phyloP scores from a whole-genome alignment of 2,329 filamentous ascomycete species.

The Monilinia fructigena region DNA sequence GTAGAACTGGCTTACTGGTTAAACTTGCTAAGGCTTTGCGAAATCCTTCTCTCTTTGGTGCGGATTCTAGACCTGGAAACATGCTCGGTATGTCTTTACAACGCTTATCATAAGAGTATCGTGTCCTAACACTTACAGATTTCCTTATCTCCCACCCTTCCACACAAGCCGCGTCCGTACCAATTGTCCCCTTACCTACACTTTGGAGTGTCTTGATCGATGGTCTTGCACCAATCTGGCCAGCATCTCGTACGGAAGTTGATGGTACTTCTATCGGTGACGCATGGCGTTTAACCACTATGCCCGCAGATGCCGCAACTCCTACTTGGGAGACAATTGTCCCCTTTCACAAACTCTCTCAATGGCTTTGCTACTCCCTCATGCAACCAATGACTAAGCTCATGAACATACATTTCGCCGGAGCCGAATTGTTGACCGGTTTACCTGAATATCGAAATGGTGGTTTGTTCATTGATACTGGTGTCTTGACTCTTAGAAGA shows the following conservation, averaged over 20 bases:
- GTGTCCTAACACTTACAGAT: constrained; percentile 54
- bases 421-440: constrained; percentile 78
- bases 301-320: constrained; percentile 57
- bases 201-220: constrained; percentile 91
- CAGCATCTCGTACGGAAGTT: constrained; percentile 77
- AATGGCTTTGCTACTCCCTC: constrained; percentile 92
- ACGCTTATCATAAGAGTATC: constrained; percentile 6
- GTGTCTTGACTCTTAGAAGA: constrained; percentile 73
- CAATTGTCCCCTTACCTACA: constrained; percentile 81
- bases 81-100: constrained; percentile 70
- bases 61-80: constrained; percentile 82
- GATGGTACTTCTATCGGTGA: constrained; percentile 87
- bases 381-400: constrained; percentile 87
- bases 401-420: constrained; percentile 76
- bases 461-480: constrained; percentile 81
- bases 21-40: constrained; percentile 73
- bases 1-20: constrained; percentile 75
- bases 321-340: constrained; percentile 77
- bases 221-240: constrained; percentile 85
- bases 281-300: constrained; percentile 84
- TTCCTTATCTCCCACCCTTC: constrained; percentile 90
- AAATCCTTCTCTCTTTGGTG: constrained; percentile 81
- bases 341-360: constrained; percentile 90
- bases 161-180: constrained; percentile 83
- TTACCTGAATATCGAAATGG: constrained; percentile 92